phyloP scores from a whole-genome alignment of 768 basidiomycete species.

The Amanita polypyramis region DNA sequence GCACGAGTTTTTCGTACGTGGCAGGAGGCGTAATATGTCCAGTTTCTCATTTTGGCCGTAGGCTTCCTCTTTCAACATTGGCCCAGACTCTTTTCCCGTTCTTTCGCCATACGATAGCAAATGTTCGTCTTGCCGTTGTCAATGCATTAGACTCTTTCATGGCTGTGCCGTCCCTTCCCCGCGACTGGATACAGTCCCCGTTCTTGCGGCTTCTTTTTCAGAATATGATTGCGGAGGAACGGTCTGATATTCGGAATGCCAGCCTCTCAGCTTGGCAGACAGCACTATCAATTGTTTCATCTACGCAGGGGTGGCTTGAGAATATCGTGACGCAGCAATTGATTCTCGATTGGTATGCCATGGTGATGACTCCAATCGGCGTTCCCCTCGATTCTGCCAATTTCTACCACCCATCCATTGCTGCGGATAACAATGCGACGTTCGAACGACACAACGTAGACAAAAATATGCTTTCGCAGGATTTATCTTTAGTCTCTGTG shows the following conservation, averaged over 20 bases:
- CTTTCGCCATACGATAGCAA: constrained; percentile 93
- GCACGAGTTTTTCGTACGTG: constrained; percentile 64
- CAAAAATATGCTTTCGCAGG: constrained; percentile 89
- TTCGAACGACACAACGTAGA: constrained; percentile 87
- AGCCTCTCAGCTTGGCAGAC: constrained; percentile 68
- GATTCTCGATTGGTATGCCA: constrained; percentile 75
- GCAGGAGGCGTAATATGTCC: neutral
- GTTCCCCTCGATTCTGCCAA: constrained; percentile 56
- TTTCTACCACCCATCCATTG: constrained; percentile 57
- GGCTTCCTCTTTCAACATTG: constrained; percentile 71
- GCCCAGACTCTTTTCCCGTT: constrained; percentile 89
- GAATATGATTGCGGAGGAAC: constrained; percentile 89
- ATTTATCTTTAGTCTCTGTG: constrained; percentile 68
- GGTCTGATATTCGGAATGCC: constrained; percentile 66
- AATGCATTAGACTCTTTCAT: constrained; percentile 85
- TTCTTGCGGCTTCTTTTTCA: constrained; percentile 86
- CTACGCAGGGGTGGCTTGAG: constrained; percentile 38
- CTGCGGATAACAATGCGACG: constrained; percentile 32
- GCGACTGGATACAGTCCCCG: constrained; percentile 69
- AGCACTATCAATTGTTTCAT: constrained; percentile 47
- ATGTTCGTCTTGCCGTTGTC: constrained; percentile 88
- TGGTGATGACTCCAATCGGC: constrained; percentile 86
- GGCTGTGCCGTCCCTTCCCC: constrained; percentile 58
- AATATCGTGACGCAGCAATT: constrained; percentile 44
- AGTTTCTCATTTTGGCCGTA: constrained; percentile 18